Percentiles rank a stretch among this genome's conserved stretches.
These are phyloP conservation scores for Pseudozyma hubeiensis DNA, from an alignment of 1,284 basidiomycete genomes.

Conservation along the genomic window DNA sequence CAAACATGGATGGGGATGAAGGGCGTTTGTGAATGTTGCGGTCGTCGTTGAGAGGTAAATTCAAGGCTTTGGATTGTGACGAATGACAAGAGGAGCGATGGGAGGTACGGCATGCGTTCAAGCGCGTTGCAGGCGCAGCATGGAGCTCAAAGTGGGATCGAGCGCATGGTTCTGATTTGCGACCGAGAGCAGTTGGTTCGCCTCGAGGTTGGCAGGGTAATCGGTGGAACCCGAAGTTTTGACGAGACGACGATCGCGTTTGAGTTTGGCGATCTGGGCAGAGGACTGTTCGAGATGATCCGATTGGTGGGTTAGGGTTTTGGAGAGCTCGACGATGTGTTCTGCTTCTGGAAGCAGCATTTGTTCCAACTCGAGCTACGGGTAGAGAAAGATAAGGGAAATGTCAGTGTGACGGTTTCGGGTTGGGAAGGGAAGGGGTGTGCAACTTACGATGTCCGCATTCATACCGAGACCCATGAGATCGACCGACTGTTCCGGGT, in stretches of 20 bases:
- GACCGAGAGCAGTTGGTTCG: constrained; percentile 13
- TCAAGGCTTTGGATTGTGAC: too few species aligned
- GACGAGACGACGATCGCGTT: constrained; percentile 28
- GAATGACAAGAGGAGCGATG: too few species aligned
- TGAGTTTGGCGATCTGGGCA: constrained; percentile 18
- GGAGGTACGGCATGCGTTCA: too few species aligned
- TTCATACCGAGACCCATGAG: constrained; percentile 30
- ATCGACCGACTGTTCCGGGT: constrained; percentile 5
- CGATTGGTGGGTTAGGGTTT: constrained; percentile 31
- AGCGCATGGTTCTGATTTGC: constrained; percentile 14
- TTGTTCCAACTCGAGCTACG: constrained; percentile 35
- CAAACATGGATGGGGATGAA: too few species aligned
- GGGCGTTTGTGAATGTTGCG: too few species aligned
- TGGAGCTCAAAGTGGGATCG: constrained; percentile 16
- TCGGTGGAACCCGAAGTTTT: constrained; percentile 15
- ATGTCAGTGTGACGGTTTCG: not conserved
- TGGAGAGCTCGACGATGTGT: constrained; percentile 40
- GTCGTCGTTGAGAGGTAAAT: too few species aligned
- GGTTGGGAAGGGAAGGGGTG: not conserved
- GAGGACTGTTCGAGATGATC: constrained; percentile 15
- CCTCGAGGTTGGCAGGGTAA: constrained; percentile 35
- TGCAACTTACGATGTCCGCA: constrained; percentile 36
- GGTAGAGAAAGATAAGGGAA: not conserved
- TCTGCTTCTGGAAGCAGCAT: constrained; percentile 50
- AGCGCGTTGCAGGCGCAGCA: constrained; percentile 9